These are phyloP conservation scores for Trichoderma asperellum DNA, from an alignment of 2,329 filamentous ascomycete species.

Conservation along the genomic window DNA sequence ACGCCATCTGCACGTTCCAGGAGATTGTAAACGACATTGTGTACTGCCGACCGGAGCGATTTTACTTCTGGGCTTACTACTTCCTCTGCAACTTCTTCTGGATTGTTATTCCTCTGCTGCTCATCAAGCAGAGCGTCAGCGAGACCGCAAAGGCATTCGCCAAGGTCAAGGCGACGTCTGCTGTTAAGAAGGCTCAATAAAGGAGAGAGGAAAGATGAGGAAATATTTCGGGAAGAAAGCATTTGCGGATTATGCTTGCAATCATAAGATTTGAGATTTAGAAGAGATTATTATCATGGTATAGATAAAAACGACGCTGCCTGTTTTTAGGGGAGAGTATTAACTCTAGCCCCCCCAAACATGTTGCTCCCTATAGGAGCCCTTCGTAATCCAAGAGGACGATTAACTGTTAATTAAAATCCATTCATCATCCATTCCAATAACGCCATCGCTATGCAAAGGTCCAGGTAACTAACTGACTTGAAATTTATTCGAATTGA, in stretches of 20 bases:
- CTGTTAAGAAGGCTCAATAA: constrained; percentile 36
- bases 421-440: background rate
- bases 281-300: background rate
- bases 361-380: no score
- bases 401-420: background rate
- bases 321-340: background rate
- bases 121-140: constrained; percentile 40
- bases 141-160: constrained; percentile 38
- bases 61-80: constrained; percentile 59
- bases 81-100: constrained; percentile 57
- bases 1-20: constrained; percentile 52
- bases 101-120: constrained; percentile 52
- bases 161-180: constrained; percentile 34
- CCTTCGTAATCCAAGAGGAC: background rate
- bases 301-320: constrained; percentile 17
- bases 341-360: background rate
- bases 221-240: background rate
- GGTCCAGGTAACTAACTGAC: background rate
- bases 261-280: background rate
- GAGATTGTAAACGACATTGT: constrained; percentile 43
- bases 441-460: constrained; percentile 32
- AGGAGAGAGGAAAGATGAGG: background rate
- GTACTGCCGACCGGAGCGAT: constrained; percentile 56
- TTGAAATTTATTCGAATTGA: constrained; percentile 36
- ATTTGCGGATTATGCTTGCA: background rate